phyloP scores from a whole-genome alignment of 164 flowering plant species.

The Magnolia kwangsiensis region DNA sequence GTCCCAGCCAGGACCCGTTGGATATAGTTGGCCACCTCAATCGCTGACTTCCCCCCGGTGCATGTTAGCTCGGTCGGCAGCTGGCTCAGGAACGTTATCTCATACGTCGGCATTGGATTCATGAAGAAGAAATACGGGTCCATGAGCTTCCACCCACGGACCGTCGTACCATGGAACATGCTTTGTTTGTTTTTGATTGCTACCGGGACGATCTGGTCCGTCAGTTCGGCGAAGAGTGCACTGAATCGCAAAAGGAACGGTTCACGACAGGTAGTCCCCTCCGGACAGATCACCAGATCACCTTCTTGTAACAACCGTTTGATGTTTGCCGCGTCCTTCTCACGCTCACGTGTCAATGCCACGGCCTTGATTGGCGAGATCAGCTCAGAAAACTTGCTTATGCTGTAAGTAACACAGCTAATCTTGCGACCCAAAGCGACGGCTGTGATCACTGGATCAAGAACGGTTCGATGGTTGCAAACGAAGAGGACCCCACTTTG shows the following conservation, averaged over 20 bases:
- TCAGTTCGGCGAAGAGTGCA: constrained; percentile 79
- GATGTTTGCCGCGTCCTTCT: constrained; percentile 60
- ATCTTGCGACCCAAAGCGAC: constrained; percentile 69
- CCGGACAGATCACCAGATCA: constrained; percentile 80
- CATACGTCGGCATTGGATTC: constrained; percentile 78
- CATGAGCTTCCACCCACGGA: constrained; percentile 55
- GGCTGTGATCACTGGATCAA: constrained; percentile 75
- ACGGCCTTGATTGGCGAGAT: constrained; percentile 82
- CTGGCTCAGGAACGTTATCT: constrained; percentile 72
- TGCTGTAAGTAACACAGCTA: constrained; percentile 79
- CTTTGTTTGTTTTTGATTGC: constrained; percentile 64
- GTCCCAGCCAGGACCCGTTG: constrained; percentile 47
- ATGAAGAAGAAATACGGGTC: constrained; percentile 83
- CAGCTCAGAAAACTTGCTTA: constrained; percentile 64
- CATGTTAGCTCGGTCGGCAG: constrained; percentile 68
- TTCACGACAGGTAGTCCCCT: constrained; percentile 85
- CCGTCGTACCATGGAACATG: constrained; percentile 71
- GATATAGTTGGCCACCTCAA: constrained; percentile 61
- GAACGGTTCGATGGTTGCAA: constrained; percentile 43
- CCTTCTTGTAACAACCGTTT: constrained; percentile 60
- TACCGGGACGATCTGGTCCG: constrained; percentile 83
- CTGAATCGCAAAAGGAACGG: constrained; percentile 76
- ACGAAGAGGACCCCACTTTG: constrained; percentile 49
- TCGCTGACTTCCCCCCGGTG: constrained; percentile 43
- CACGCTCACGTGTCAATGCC: constrained; percentile 63